These are phyloP conservation scores for Glycine latifolia DNA, from an alignment of 306 rosid genomes.

Conservation along the genomic window DNA sequence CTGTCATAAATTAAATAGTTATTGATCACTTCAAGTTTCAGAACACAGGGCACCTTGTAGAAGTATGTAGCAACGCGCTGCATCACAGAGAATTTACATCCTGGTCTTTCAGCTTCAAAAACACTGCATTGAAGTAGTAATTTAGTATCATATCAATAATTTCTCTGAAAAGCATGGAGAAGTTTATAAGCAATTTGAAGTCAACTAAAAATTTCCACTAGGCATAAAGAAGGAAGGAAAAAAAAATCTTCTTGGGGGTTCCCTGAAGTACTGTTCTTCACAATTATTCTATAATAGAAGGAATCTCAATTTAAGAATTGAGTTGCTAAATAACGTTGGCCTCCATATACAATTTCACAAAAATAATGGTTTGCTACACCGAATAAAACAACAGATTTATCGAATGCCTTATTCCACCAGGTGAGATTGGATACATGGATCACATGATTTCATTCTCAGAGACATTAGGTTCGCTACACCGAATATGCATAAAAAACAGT, in stretches of 20 bases:
- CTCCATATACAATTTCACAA: slow-evolving; percentile 33
- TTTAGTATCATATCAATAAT: slow-evolving; percentile 37
- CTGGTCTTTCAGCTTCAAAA: slow-evolving; percentile 94
- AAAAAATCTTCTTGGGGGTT: background rate
- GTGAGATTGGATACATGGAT: background rate
- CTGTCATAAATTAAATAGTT: slow-evolving; percentile 20
- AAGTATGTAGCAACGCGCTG: slow-evolving; percentile 85
- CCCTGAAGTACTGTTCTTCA: slow-evolving; percentile 18
- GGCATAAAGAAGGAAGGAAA: background rate
- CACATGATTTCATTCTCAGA: background rate
- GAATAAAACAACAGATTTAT: background rate
- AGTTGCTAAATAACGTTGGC: slow-evolving; percentile 1
- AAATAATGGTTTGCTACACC: background rate
- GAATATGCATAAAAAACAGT: background rate
- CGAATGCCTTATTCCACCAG: background rate
- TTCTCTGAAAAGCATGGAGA: slow-evolving; percentile 10
- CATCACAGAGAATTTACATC: slow-evolving; percentile 71
- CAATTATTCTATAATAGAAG: slow-evolving; percentile 15
- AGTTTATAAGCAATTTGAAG: slow-evolving; percentile 13
- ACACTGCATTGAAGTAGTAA: slow-evolving; percentile 68
- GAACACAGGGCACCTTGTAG: slow-evolving; percentile 66
- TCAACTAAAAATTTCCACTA: slow-evolving; percentile 23
- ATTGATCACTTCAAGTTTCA: slow-evolving; percentile 14
- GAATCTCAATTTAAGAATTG: slow-evolving; percentile 15
- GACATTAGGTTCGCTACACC: background rate